Percentiles rank a stretch among this genome's conserved stretches.
These are phyloP conservation scores for Panicum hallii DNA, from an alignment of 202 grass and related monocot species.

Conservation along the genomic window DNA sequence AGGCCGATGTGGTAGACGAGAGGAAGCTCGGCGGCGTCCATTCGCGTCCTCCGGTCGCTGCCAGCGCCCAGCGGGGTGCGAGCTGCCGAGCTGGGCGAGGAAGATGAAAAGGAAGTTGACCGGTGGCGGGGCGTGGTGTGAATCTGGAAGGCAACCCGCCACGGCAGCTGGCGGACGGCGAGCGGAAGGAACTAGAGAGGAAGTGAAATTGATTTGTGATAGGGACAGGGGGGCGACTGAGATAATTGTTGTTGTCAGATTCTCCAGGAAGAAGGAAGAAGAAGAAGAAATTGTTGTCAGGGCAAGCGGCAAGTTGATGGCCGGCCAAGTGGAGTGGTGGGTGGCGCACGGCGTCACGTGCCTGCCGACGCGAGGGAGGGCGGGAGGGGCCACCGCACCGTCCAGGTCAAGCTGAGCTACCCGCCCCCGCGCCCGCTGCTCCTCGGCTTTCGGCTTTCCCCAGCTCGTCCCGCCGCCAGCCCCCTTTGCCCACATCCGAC, in stretches of 20 bases:
- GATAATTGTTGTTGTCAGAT: not conserved
- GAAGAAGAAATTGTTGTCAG: not conserved
- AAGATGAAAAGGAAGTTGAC: not conserved
- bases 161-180: not conserved
- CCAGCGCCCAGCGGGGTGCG: too few species aligned
- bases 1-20: constrained; percentile 74
- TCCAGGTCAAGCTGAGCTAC: constrained; percentile 58
- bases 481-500: not conserved
- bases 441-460: constrained; percentile 63
- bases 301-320: too few species aligned
- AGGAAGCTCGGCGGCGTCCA: constrained; percentile 69
- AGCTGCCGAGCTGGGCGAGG: not conserved
- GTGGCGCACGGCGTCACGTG: too few species aligned
- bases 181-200: not conserved
- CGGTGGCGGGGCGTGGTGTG: not conserved
- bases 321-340: not conserved
- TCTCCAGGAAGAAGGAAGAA: not conserved
- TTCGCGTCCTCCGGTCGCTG: not conserved
- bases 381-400: constrained; percentile 46
- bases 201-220: not conserved
- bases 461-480: constrained; percentile 53
- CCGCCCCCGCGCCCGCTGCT: constrained; percentile 58
- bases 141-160: not conserved
- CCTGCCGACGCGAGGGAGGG: too few species aligned
- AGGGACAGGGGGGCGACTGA: not conserved